A percentile compares a stretch with the other conserved stretches of the same genome.
These are phyloP conservation scores for Apiospora rasikravindrae DNA, from an alignment of 2,329 filamentous ascomycete genomes.

Conservation along the genomic window DNA sequence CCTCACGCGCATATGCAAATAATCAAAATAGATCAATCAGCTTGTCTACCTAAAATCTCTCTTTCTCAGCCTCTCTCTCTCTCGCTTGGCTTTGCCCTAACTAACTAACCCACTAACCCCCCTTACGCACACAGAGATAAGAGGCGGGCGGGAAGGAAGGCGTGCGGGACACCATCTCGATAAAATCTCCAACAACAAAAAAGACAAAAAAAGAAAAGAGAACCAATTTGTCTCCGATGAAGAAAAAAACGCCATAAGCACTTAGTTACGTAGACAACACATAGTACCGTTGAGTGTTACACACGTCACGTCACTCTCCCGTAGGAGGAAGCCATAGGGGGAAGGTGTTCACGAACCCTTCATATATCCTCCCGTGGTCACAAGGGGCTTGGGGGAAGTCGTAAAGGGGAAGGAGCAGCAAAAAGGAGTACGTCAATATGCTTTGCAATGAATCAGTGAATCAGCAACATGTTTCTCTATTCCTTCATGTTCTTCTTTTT, in stretches of 20 bases:
- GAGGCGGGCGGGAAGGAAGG: neutral
- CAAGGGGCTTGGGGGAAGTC: neutral
- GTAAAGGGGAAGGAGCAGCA: neutral
- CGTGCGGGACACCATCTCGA: neutral
- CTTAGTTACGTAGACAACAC: neutral
- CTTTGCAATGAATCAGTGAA: neutral
- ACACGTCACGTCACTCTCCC: constrained; percentile 7
- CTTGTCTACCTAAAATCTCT: neutral
- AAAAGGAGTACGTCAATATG: neutral
- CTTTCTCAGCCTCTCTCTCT: neutral
- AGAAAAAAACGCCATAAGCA: constrained; percentile 1
- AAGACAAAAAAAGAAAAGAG: neutral
- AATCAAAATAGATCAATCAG: neutral
- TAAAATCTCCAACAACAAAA: neutral
- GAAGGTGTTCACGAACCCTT: neutral
- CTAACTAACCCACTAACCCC: neutral
- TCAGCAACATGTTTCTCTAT: neutral
- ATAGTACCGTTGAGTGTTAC: neutral
- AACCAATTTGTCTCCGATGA: neutral
- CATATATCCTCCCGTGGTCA: neutral
- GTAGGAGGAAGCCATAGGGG: neutral
- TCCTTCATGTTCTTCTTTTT: neutral
- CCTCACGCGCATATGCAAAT: neutral
- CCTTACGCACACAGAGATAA: neutral
- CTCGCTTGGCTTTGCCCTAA: neutral